phyloP scores from a whole-genome alignment of 1,284 basidiomycete genomes.

The Cryptococcus sp. region DNA sequence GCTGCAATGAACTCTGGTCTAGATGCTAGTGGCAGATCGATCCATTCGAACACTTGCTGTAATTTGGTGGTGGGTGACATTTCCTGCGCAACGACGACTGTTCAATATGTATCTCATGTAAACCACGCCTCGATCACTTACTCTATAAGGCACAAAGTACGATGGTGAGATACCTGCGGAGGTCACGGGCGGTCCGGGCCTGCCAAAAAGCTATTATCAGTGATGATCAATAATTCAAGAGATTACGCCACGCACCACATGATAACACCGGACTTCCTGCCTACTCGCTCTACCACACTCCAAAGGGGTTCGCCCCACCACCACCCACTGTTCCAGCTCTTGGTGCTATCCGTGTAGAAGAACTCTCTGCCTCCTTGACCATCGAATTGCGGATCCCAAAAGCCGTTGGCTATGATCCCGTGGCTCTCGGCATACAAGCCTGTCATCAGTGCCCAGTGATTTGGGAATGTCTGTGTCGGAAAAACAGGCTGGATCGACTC shows the following conservation, averaged over 20 bases:
- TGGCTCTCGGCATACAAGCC: conserved; percentile 83
- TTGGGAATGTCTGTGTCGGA: conserved; percentile 89
- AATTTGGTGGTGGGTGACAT: conserved; percentile 58
- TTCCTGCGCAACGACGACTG: conserved; percentile 8
- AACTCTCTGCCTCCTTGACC: conserved; percentile 20
- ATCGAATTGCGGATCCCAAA: conserved; percentile 67
- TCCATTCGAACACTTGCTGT: conserved; percentile 70
- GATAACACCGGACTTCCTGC: conserved; percentile 75
- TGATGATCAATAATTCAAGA: not conserved
- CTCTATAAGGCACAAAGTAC: conserved; percentile 75
- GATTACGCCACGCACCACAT: conserved; percentile 69
- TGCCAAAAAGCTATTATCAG: conserved; percentile 35
- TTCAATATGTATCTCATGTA: not conserved
- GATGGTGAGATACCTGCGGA: conserved; percentile 65
- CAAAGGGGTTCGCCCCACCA: conserved; percentile 90
- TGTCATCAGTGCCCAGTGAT: conserved; percentile 86
- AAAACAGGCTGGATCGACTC: conserved; percentile 83
- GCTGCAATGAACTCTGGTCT: conserved; percentile 77
- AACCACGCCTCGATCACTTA: conserved; percentile 41
- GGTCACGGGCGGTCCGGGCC: conserved; percentile 78
- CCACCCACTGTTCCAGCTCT: conserved; percentile 70
- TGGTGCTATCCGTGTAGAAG: conserved; percentile 60
- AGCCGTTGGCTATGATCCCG: conserved; percentile 89
- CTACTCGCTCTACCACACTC: conserved; percentile 75
- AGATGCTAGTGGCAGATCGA: conserved; percentile 68